Conservation (phyloP, 805 yeast species). For the Metschnikowia sp. region DNA sequence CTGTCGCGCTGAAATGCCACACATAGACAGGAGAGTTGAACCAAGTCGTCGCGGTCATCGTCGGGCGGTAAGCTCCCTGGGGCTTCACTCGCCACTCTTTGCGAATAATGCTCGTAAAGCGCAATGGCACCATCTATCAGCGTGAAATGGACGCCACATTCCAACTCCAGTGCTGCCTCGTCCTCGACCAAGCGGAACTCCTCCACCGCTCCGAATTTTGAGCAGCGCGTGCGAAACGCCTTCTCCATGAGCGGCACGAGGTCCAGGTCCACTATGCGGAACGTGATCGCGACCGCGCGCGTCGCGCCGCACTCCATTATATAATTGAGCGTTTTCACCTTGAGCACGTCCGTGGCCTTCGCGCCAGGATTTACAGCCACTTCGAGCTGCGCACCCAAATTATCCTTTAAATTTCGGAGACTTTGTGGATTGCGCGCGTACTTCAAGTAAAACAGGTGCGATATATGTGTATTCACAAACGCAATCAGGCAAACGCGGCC, state of each 20-base stretch:
- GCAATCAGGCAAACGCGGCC: conserved; percentile 34
- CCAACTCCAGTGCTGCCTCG: conserved; percentile 10
- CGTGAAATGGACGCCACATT: conserved; percentile 35
- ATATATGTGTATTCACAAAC: conserved; percentile 33
- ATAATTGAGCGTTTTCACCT: conserved; percentile 39
- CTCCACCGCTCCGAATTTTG: conserved; percentile 42
- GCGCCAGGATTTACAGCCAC: conserved; percentile 14
- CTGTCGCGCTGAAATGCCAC: conserved; percentile 34
- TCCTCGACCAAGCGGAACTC: conserved; percentile 22
- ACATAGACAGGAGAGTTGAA: conserved; percentile 15
- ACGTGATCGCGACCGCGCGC: conserved; percentile 25
- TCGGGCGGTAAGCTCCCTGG: conserved; percentile 16
- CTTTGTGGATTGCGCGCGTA: conserved; percentile 26
- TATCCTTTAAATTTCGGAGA: conserved; percentile 22
- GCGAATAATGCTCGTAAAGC: conserved; percentile 33
- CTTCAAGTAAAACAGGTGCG: conserved; percentile 31
- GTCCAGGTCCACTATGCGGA: conserved; percentile 10
- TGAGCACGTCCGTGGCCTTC: conserved; percentile 19
- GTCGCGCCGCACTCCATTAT: conserved; percentile 39
- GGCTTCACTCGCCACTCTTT: conserved; percentile 20
- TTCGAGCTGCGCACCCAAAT: conserved; percentile 16
- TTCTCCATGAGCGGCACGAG: conserved; percentile 16
- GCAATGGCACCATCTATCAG: conserved; percentile 47
- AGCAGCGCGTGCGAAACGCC: conserved; percentile 29
- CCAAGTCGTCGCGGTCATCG: conserved; percentile 11